Percentiles rank a stretch among this genome's conserved stretches.
Conservation (phyloP, 495 filamentous ascomycete species). For the Haplographium delicatum region DNA sequence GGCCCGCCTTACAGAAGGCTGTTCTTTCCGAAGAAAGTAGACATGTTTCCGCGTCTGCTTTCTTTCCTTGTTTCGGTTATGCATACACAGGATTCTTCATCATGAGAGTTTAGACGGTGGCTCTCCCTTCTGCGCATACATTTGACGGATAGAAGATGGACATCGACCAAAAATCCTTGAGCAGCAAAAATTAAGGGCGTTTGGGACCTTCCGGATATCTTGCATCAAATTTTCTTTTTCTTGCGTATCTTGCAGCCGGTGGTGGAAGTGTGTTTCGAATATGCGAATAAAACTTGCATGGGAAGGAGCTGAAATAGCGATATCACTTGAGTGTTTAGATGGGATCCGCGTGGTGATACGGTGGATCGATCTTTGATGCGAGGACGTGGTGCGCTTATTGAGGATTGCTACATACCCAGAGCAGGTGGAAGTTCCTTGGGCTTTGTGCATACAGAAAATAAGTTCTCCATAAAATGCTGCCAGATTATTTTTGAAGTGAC, state of each 20-base stretch:
- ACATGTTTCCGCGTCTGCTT: slow-evolving; percentile 31
- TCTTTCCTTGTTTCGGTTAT: slow-evolving; percentile 26
- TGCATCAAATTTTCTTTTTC: slow-evolving; percentile 52
- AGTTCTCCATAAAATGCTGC: slow-evolving; percentile 36
- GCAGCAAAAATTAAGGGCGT: slow-evolving; percentile 42
- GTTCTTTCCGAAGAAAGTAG: slow-evolving; percentile 99
- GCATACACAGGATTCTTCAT: slow-evolving; percentile 22
- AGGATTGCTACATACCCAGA: slow-evolving; percentile 48
- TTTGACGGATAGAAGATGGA: slow-evolving; percentile 74
- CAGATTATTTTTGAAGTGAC: slow-evolving; percentile 12
- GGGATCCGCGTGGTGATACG: slow-evolving; percentile 15
- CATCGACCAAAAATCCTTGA: slow-evolving; percentile 50
- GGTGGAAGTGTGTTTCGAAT: slow-evolving; percentile 28
- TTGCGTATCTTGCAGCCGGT: slow-evolving; percentile 20
- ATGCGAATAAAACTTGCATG: slow-evolving; percentile 38
- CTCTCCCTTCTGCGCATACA: slow-evolving; percentile 22
- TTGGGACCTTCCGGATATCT: slow-evolving; percentile 82
- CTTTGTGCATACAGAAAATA: slow-evolving; percentile 50
- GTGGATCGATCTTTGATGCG: slow-evolving; percentile 35
- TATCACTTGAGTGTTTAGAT: slow-evolving; percentile 40
- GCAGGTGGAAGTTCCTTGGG: slow-evolving; percentile 34
- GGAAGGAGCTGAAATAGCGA: slow-evolving; percentile 48
- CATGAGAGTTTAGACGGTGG: slow-evolving; percentile 23
- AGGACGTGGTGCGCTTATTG: slow-evolving; percentile 52
- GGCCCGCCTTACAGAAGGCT: slow-evolving; percentile 94